Evolutionary conservation across 2,329 filamentous ascomycete genomes (phyloP).

Genomic region (Fonsecaea multimorphosa): DNA sequence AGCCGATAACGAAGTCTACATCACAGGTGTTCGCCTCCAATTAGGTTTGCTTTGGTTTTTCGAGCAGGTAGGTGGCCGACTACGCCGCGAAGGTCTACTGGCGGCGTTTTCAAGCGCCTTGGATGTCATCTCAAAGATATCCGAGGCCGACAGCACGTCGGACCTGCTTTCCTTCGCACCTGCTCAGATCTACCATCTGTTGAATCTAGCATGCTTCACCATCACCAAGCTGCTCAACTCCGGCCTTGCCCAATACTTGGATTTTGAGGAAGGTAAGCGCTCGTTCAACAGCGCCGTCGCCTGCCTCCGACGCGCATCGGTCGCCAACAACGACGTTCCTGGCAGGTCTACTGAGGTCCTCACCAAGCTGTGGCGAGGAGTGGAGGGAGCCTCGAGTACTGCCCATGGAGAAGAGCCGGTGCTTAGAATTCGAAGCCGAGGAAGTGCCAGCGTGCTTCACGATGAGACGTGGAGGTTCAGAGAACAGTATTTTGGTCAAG

Average conservation of each 20-base stretch:
- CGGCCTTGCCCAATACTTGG: background rate
- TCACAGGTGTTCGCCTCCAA: background rate
- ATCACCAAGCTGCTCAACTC: conserved; percentile 7
- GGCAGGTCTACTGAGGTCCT: background rate
- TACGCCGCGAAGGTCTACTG: background rate
- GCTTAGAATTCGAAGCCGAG: background rate
- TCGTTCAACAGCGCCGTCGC: conserved; percentile 6
- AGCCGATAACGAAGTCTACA: conserved; percentile 1
- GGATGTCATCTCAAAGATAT: conserved; percentile 2
- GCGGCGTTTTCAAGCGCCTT: background rate
- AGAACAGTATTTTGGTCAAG: conserved; percentile 6
- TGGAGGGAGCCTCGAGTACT: background rate
- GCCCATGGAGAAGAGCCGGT: background rate
- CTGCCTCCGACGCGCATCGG: background rate
- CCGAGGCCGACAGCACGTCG: background rate
- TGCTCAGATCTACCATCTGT: background rate
- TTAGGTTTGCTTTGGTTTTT: background rate
- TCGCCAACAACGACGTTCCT: conserved; percentile 4
- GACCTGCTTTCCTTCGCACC: background rate
- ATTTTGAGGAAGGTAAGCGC: conserved; percentile 1
- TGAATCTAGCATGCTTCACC: background rate
- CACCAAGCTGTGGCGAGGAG: conserved; percentile 2
- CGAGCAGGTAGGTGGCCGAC: background rate
- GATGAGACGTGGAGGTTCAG: conserved; percentile 1
- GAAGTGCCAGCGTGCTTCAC: conserved; percentile 1